These are phyloP conservation scores for Phialemonium atrogriseum DNA, from an alignment of 2,329 filamentous ascomycete species.

Conservation along the genomic window DNA sequence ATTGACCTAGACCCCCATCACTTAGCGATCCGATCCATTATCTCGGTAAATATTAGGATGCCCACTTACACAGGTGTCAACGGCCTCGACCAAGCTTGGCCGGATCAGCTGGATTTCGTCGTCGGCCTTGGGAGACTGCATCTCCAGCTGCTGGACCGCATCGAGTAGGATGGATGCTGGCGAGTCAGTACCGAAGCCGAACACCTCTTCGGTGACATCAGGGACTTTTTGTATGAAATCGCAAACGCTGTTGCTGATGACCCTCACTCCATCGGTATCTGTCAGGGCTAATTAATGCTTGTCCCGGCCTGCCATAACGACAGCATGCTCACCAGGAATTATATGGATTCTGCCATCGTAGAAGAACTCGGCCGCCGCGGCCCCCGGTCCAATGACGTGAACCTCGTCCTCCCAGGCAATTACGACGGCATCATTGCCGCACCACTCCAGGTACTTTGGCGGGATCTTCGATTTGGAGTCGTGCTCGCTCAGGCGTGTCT, in stretches of 20 bases:
- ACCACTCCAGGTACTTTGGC: conserved; percentile 89
- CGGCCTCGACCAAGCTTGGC: conserved; percentile 79
- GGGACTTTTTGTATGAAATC: conserved; percentile 96
- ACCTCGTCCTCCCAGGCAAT: conserved; percentile 98
- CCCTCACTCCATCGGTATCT: conserved; percentile 75
- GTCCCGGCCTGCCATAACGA: too few relatives aligned
- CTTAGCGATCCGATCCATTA: background rate
- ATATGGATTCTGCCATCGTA: conserved; percentile 90
- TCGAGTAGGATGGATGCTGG: conserved; percentile 89
- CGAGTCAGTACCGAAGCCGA: conserved; percentile 79
- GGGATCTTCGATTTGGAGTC: conserved; percentile 77
- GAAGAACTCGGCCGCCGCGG: conserved; percentile 67
- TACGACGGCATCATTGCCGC: conserved; percentile 86
- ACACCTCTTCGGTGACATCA: conserved; percentile 78
- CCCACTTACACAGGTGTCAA: conserved; percentile 79
- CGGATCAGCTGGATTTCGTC: conserved; percentile 95
- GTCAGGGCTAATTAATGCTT: too few relatives aligned
- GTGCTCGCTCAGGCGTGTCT: conserved; percentile 85
- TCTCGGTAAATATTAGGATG: background rate
- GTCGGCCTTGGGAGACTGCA: conserved; percentile 92
- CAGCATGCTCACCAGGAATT: conserved; percentile 56
- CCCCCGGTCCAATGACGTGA: conserved; percentile 81
- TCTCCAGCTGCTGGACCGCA: conserved; percentile 82
- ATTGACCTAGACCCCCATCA: conserved; percentile 54
- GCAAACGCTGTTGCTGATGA: conserved; percentile 90